These are phyloP conservation scores for Aegilops bicornis DNA, from an alignment of 176 grass and related monocot species.

Conservation along the genomic window DNA sequence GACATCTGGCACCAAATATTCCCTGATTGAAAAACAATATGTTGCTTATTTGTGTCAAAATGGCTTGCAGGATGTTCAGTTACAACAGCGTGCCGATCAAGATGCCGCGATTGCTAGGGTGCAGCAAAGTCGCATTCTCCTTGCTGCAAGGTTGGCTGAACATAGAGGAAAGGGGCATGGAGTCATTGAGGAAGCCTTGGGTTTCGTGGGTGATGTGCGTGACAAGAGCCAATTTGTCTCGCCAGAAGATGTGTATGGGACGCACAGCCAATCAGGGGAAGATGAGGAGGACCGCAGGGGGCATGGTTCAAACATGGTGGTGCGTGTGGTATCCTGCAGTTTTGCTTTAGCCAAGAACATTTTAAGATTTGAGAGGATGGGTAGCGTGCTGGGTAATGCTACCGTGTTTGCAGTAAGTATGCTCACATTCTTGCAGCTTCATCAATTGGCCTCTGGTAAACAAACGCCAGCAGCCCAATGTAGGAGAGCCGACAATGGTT, in stretches of 20 bases:
- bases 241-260: conserved; percentile 22
- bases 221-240: conserved; percentile 32
- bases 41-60: conserved; percentile 7
- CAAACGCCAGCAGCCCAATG: not conserved
- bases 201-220: conserved; percentile 57
- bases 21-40: not conserved
- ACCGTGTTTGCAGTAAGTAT: conserved; percentile 57
- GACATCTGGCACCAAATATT: not conserved
- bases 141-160: conserved; percentile 67
- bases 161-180: conserved; percentile 58
- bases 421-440: conserved; percentile 62
- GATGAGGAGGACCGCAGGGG: conserved; percentile 16
- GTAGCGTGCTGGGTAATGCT: conserved; percentile 56
- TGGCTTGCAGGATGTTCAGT: conserved; percentile 51
- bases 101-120: conserved; percentile 57
- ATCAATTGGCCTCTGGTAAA: conserved; percentile 42
- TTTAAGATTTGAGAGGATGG: conserved; percentile 26
- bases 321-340: conserved; percentile 46
- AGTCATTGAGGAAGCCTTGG: conserved; percentile 67
- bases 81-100: conserved; percentile 53
- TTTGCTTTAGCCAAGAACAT: conserved; percentile 44
- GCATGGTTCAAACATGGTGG: conserved; percentile 36
- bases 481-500: not conserved
- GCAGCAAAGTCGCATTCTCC: conserved; percentile 63
- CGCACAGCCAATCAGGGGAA: conserved; percentile 32